Evolutionary conservation across 2,329 filamentous ascomycete genomes (phyloP), one percentile per base, ranked within the genome.

Genomic region (Trichoderma atroviride): DNA sequence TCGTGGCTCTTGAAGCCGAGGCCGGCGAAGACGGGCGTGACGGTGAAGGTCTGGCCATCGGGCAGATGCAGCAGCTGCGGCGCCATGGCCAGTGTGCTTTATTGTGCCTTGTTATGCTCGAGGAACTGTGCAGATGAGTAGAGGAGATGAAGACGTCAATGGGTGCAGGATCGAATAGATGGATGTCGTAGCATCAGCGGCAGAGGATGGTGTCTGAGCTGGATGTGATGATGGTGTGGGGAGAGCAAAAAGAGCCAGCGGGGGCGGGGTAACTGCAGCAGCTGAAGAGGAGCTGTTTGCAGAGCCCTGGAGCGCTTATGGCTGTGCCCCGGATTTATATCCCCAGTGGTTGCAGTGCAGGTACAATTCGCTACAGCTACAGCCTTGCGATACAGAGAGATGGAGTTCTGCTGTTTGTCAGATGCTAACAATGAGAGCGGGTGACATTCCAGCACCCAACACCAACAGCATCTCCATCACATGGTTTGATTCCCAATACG

Each of bases 11-110:
- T 96, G 88, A 97, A 97, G 75, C 91, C 92, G 68, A 96, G 86
- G 37, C 95, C 95, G n/a, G 92, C 93, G 78, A 97, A 97, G 31
- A 97, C 93, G 0, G 94, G 92, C 16, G 89, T 89, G 37, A 97
- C 91, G 3, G 90, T 91, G 76, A 96, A 87, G 72, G 86, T 90
- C 81, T 96, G 93, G 76, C 94, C 95, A 81, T 97, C 96, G 59
- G 95, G 95, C 74, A 98, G 84, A 79, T 91, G 87, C 70, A 94
- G 84, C 58, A 87, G 78, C 70, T 82, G 78, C 50, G 80, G 78
- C 59, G 78, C 71, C 81, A 82, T 82, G 69, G 64, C 59, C 29
- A 4, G 27, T 27, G 27, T 27, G 27, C 27, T 27, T 4, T 27
- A 27, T 27, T 27, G n/a, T n/a, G n/a, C n/a, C n/a, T n/a, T n/a